Evolutionary conservation across 352 stramenopile species (phyloP).

Genomic region (Salisapilia sapeloensis): DNA sequence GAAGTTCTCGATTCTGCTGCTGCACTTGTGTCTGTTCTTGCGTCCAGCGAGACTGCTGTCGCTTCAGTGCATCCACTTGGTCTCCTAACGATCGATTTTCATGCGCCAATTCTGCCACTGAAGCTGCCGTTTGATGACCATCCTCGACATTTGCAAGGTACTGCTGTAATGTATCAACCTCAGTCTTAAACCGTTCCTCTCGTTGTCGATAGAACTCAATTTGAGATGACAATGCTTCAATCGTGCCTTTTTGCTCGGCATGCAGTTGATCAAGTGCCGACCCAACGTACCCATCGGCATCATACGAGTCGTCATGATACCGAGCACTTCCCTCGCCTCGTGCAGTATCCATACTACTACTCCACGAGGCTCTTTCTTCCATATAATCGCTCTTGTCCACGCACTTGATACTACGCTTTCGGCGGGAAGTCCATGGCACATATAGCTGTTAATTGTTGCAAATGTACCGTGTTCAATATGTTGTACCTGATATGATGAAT

Average conservation of each 20-base stretch:
- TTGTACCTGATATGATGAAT: not conserved
- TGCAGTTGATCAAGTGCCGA: conserved; percentile 51
- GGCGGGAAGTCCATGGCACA: too few species aligned
- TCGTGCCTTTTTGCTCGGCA: conserved; percentile 66
- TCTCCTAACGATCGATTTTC: conserved; percentile 46
- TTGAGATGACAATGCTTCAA: conserved; percentile 56
- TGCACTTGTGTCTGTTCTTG: conserved; percentile 34
- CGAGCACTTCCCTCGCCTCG: too few species aligned
- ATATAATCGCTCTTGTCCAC: too few species aligned
- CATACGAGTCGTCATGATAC: not conserved
- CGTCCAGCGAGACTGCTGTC: conserved; percentile 19
- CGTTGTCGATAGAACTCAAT: conserved; percentile 66
- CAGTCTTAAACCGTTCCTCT: conserved; percentile 46
- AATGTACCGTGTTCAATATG: too few species aligned
- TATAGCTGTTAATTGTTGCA: too few species aligned
- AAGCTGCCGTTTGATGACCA: conserved; percentile 3
- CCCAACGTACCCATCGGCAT: not conserved
- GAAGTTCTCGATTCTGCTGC: conserved; percentile 35
- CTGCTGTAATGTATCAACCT: conserved; percentile 30
- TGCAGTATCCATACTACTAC: too few species aligned
- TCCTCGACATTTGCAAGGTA: conserved; percentile 3
- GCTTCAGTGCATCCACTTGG: conserved; percentile 23
- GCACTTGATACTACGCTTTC: too few species aligned
- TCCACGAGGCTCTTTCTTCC: too few species aligned
- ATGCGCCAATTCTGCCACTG: conserved; percentile 19